Percentiles rank a stretch among this genome's conserved stretches.
Evolutionary conservation across 1,284 basidiomycete genomes (phyloP).

Genomic region (Cutaneotrichosporon cutaneum): DNA sequence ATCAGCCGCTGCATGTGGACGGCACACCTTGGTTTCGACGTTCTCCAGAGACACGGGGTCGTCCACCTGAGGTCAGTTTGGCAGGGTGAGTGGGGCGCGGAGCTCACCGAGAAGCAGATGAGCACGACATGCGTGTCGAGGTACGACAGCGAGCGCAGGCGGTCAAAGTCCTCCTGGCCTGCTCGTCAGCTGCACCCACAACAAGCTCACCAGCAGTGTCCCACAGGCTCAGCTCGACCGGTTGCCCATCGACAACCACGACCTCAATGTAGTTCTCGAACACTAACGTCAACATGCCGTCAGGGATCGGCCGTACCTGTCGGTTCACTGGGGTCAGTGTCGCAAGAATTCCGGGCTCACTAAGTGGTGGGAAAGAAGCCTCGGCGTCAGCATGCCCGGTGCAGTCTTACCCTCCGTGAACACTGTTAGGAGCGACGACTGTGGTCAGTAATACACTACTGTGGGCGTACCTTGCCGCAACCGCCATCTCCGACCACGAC

Average conservation of each 20-base stretch:
- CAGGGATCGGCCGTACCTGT: conserved; percentile 57
- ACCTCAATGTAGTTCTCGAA: conserved; percentile 93
- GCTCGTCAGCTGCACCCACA: conserved; percentile 4
- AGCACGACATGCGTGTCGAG: conserved; percentile 93
- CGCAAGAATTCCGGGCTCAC: conserved; percentile 24
- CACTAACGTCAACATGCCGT: conserved; percentile 49
- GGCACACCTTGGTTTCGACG: conserved; percentile 75
- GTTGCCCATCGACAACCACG: conserved; percentile 73
- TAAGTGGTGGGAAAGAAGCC: conserved; percentile 49
- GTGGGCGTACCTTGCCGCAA: conserved; percentile 62
- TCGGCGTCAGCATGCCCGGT: conserved; percentile 20
- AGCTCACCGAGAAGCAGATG: conserved; percentile 88
- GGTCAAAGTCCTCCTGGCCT: conserved; percentile 96
- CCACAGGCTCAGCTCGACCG: conserved; percentile 89
- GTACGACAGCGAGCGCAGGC: conserved; percentile 84
- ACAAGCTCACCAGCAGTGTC: conserved; percentile 80
- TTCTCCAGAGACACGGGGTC: conserved; percentile 89
- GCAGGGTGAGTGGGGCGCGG: too few relatives aligned
- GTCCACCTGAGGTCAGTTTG: conserved; percentile 64
- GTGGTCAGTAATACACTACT: conserved; percentile 53
- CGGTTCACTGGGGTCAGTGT: conserved; percentile 64
- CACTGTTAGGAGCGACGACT: conserved; percentile 64
- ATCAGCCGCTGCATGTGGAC: background rate
- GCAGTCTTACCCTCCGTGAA: conserved; percentile 47
- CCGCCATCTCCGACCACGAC: conserved; percentile 91